Evolutionary conservation across 2,329 filamentous ascomycete species (phyloP), one percentile per base, ranked within the genome.

Genomic region (Verticillium tricorpus): DNA sequence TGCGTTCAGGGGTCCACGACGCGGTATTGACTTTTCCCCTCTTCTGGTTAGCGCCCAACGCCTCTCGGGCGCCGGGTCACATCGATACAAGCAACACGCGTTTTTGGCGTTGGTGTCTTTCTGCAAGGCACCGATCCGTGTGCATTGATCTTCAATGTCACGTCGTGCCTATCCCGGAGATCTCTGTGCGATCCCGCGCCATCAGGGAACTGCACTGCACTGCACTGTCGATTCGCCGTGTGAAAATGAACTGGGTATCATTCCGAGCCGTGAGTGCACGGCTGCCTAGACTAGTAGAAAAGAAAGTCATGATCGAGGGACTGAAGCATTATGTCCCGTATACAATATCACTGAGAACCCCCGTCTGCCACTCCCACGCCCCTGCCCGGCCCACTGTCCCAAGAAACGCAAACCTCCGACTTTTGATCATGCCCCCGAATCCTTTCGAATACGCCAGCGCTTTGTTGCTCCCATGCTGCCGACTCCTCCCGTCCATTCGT

Each of bases 361-460:
- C 8, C 45, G 12, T 9, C 19, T 14, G 34, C 12, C 45, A 22
- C 19, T 45, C 17, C 39, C 39, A n/a, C n/a, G 8, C 28, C 28
- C 28, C 28, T 28, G 6, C 28, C 28, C 28, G 28, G 3, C 28
- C 28, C 28, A 28, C 28, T 28, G 28, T 28, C 28, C 28, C 28
- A 25, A 50, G 19, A 50, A 50, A 22, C n/a, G 45, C 19, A 14
- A 50, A 25, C 45, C 45, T 50, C 45, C 45, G 22, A 25, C 45
- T 50, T 50, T 50, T 50, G 45, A n/a, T 50, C 45, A 50, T 50
- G 45, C 45, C 45, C 19, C n/a, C 19, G 17, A n/a, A 25, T 12
- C 45, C 45, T 50, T 50, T n/a, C n/a, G 45, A 50, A 50, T 25
- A 60, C 58, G 58, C 58, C 58, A 40, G 45, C 58, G 52, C 52